Percentiles rank a stretch among this genome's conserved stretches.
Evolutionary conservation across 2,329 filamentous ascomycete species (phyloP).

Genomic region (Cercospora sp.): DNA sequence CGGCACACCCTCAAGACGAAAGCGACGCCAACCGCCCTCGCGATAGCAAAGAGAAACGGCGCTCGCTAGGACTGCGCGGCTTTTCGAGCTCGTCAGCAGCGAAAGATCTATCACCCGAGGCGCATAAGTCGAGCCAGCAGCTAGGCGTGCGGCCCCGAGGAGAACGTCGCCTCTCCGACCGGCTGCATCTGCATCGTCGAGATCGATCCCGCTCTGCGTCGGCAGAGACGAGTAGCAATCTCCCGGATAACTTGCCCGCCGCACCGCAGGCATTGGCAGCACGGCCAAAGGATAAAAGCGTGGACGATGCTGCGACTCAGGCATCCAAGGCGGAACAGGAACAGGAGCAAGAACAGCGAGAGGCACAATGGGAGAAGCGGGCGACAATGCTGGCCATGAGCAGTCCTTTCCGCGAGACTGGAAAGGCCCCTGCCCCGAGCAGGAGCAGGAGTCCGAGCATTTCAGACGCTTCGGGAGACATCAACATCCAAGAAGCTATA

Average conservation of each 20-base stretch:
- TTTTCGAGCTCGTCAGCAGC: conserved; percentile 36
- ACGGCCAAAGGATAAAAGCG: conserved; percentile 40
- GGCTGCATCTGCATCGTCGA: conserved; percentile 66
- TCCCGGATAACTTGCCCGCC: conserved; percentile 77
- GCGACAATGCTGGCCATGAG: conserved; percentile 79
- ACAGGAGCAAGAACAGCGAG: conserved; percentile 55
- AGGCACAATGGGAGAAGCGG: conserved; percentile 87
- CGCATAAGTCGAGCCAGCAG: conserved; percentile 19
- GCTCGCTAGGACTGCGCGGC: conserved; percentile 41
- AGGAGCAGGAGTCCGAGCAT: conserved; percentile 41
- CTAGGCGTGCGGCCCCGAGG: conserved; percentile 34
- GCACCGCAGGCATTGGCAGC: conserved; percentile 66
- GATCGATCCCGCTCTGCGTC: conserved; percentile 50
- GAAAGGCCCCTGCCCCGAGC: background rate
- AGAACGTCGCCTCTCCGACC: conserved; percentile 61
- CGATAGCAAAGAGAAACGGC: conserved; percentile 28
- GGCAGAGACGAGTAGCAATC: conserved; percentile 65
- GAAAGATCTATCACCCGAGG: conserved; percentile 26
- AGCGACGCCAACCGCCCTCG: conserved; percentile 11
- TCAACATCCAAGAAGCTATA: conserved; percentile 92
- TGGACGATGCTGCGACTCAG: background rate
- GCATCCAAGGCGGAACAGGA: conserved; percentile 39
- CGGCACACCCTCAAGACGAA: conserved; percentile 53
- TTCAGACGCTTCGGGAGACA: conserved; percentile 44
- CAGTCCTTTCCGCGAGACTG: conserved; percentile 44